phyloP scores from a whole-genome alignment of 352 stramenopile genomes.

The Pythium sukuiense region DNA sequence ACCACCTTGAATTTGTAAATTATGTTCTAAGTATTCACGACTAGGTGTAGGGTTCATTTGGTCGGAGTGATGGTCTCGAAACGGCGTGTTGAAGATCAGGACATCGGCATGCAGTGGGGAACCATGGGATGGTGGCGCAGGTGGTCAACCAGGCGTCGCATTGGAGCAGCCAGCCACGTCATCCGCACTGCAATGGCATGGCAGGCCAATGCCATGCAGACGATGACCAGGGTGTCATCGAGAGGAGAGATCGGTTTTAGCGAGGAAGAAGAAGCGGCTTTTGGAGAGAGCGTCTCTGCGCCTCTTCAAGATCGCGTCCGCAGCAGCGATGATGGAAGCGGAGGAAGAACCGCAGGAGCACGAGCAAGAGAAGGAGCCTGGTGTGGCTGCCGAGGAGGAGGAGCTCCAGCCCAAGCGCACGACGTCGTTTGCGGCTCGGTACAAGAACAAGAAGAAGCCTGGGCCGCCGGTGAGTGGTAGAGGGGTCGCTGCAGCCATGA shows the following conservation, averaged over 20 bases:
- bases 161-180: not conserved
- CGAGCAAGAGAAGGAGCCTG: not conserved
- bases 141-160: not conserved
- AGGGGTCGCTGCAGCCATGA: no score
- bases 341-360: slow-evolving; percentile 20
- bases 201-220: not conserved
- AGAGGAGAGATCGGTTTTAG: not conserved
- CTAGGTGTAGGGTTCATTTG: not conserved
- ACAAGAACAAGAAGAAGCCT: slow-evolving; percentile 47
- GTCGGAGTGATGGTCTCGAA: not conserved
- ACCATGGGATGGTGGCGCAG: not conserved
- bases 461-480: slow-evolving; percentile 21
- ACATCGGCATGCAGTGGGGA: not conserved
- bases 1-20: not conserved
- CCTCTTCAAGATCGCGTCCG: slow-evolving; percentile 27
- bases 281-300: slow-evolving; percentile 4
- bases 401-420: slow-evolving; percentile 67
- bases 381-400: not conserved
- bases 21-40: not conserved
- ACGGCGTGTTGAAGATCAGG: not conserved
- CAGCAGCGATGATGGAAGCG: slow-evolving; percentile 25
- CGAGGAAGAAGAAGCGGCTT: not conserved
- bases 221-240: not conserved
- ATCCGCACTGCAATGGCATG: not conserved
- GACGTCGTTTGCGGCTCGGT: slow-evolving; percentile 47